Evolutionary conservation across 2,329 filamentous ascomycete species (phyloP), one percentile per base, ranked within the genome.

Genomic region (Diaporthe ilicicola): DNA sequence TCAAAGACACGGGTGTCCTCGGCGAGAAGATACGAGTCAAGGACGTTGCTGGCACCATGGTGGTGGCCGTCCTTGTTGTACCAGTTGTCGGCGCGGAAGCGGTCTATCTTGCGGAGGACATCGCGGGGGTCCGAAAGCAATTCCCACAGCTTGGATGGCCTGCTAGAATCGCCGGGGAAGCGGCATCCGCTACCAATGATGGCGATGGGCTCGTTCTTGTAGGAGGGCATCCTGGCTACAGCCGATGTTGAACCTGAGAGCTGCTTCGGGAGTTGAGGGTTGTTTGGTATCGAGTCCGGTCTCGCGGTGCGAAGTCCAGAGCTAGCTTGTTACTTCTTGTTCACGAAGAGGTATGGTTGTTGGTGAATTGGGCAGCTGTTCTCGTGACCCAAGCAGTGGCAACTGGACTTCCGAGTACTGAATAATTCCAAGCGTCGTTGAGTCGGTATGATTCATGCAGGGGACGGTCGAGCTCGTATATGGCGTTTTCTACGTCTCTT

Each of bases 121-220:
- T 78, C 77, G 50, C 68, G 70, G 5, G 70, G 70, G 27, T 50
- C 74, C 75, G 29, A 64, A 24, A 81, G 76, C 24, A 82, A 73
- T 1, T 81, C 74, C 81, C 82, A 83, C 4, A 83, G 76, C 70
- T 77, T 76, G 1, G 80, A 79, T 1, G 81, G 78, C 13, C 77
- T 77, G 17, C 71, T 78, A 1, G 79, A 76, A 51, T 74, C 75
- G 3, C 82, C 82, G 6, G 82, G 80, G 37, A 84, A 82, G 13
- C 82, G 79, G 73, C 82, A 84, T 5, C 76, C 80, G n/a, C 59
- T 79, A 64, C 83, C 82, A 62, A 85, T 76, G 37, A 84, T 78
- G n/a, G 82, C 83, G 69, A 84, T 84, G 27, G 82, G 81, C 66
- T 82, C 80, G 17, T 61, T 65, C 48, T 42, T 46, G 66, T 50